These are phyloP conservation scores for Arthrobotrys conoides DNA, from an alignment of 2,329 filamentous ascomycete species.

Conservation along the genomic window DNA sequence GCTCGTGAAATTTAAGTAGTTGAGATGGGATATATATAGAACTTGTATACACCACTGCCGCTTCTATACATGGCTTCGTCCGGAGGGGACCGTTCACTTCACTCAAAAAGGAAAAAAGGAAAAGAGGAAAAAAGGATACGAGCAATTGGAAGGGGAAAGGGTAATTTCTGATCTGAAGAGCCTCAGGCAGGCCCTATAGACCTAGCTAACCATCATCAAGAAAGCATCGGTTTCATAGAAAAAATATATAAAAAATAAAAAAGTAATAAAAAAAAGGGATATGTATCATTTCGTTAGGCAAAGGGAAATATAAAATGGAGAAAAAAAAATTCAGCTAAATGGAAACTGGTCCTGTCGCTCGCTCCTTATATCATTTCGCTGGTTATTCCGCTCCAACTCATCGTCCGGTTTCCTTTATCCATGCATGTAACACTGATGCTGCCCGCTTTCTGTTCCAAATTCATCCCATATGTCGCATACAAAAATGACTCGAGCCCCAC, in stretches of 20 bases:
- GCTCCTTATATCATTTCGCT: conserved; percentile 22
- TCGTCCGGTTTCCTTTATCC: neutral
- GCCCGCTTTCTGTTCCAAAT: conserved; percentile 8
- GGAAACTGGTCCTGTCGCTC: conserved; percentile 16
- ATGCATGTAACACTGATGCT: neutral
- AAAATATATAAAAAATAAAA: neutral
- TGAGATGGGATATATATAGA: conserved; percentile 25
- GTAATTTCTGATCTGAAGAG: too few species aligned
- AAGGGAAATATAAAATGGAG: neutral
- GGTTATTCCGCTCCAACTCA: neutral
- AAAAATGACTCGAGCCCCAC: conserved; percentile 1
- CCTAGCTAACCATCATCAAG: neutral
- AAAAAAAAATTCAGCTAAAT: neutral
- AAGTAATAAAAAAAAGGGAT: neutral
- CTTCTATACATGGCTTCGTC: conserved; percentile 7
- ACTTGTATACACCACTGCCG: conserved; percentile 12
- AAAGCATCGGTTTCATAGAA: neutral
- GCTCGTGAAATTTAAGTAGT: neutral
- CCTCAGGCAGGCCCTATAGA: too few species aligned
- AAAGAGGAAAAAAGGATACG: too few species aligned
- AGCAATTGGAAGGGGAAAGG: neutral
- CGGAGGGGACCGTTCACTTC: neutral
- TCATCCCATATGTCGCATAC: conserved; percentile 1
- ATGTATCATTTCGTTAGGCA: conserved; percentile 19
- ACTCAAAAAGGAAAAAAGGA: conserved; percentile 1